Evolutionary conservation across 768 basidiomycete species (phyloP), one percentile per base, ranked within the genome.

Genomic region (Pleurotus giganteus): DNA sequence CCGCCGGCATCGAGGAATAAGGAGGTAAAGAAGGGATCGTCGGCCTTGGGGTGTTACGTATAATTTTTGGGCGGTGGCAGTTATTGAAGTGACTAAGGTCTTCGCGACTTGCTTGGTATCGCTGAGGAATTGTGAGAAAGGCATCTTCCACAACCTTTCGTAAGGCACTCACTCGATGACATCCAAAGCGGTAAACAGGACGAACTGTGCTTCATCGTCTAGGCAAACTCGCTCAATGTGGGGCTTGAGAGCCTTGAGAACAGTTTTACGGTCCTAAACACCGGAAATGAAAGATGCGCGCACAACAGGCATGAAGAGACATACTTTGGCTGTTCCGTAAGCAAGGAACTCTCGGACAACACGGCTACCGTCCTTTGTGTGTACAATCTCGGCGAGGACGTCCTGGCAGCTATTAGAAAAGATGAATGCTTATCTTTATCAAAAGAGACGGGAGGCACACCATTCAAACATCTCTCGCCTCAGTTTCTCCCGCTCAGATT

Each of bases 51-150:
- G 71, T 36, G 76, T 81, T 13, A 70, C 61, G 60, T 82, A 81
- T 4, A 94, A 74, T 11, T 79, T 81, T 21, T 80, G 69, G 4
- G 85, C 81, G 34, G 81, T 70, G 0, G 76, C 65, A 19, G 80
- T 82, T 47, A 95, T 85, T 51, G 88, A 85, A 1, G 84, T 69
- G 1, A 95, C 76, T 31, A 98, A 73, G 0, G 86, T 84, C 73
- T 95, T 96, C 12, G 83, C 76, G 29, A 89, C 81, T 41, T 95
- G 79, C 73, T 96, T 98, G 2, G 94, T 98, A 66, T 98, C 94
- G 61, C 91, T 94, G 64, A 32, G 51, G 34, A 27, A 4, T 4
- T 27, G 43, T 34, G 17, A 34, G 6, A 42, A 32, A 3, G 28
- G 21, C n/a, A 32, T 15, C 52, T 47, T 55, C 45, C 32, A 27